These are phyloP conservation scores for Pseudohyphozyma bogoriensis DNA, from an alignment of 768 basidiomycete genomes.

Conservation along the genomic window DNA sequence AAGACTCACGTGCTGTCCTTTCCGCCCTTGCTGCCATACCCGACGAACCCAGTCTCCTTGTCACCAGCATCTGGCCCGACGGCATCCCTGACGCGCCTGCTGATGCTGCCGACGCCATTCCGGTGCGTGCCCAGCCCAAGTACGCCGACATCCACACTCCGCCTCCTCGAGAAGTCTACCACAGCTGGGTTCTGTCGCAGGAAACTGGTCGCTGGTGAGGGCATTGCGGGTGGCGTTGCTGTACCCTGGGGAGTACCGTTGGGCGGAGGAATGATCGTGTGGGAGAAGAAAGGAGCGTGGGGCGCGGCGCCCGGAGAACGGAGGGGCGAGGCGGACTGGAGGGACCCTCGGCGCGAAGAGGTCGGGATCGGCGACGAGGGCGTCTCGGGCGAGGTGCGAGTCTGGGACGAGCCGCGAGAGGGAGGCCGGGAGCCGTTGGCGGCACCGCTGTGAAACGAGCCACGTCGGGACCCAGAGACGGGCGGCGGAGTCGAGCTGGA, in stretches of 20 bases:
- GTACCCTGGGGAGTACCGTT: not conserved
- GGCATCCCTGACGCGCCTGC: constrained; percentile 27
- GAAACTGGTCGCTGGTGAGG: not conserved
- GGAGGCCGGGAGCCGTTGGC: too few species aligned
- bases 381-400: not conserved
- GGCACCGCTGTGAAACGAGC: too few species aligned
- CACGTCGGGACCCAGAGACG: not conserved
- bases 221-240: too few species aligned
- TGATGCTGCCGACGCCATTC: constrained; percentile 31
- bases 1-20: constrained; percentile 39
- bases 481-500: not conserved
- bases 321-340: not conserved
- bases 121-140: constrained; percentile 60
- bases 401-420: not conserved
- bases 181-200: not conserved
- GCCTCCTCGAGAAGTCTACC: constrained; percentile 38
- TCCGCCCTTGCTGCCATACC: constrained; percentile 43
- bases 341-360: constrained; percentile 9
- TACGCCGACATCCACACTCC: constrained; percentile 84
- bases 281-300: constrained; percentile 5
- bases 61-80: constrained; percentile 38
- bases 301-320: not conserved
- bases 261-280: not conserved
- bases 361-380: constrained; percentile 1
- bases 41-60: constrained; percentile 64